phyloP scores from a whole-genome alignment of 2,329 filamentous ascomycete genomes.

The Colletotrichum brevisporum region DNA sequence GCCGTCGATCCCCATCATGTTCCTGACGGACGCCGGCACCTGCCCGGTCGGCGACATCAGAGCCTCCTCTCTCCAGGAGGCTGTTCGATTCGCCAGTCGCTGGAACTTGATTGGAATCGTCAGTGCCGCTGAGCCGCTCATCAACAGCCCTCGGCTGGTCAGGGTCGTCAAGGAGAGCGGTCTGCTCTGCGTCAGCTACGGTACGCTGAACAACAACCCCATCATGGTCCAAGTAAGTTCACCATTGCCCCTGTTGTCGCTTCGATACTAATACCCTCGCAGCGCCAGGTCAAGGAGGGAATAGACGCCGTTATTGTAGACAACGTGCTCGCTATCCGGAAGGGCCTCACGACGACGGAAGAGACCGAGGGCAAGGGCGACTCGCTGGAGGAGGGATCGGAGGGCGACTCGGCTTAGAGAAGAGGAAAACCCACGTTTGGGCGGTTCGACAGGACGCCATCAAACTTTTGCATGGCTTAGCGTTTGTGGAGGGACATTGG shows the following conservation, averaged over 20 bases:
- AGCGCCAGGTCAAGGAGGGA: constrained; percentile 92
- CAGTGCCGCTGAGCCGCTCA: constrained; percentile 87
- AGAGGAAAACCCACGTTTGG: neutral
- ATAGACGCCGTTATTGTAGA: constrained; percentile 99
- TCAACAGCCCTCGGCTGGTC: constrained; percentile 89
- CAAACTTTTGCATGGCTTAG: constrained; percentile 33
- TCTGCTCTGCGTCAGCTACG: constrained; percentile 95
- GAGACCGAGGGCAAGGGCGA: constrained; percentile 41
- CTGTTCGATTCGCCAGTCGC: constrained; percentile 90
- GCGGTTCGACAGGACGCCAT: constrained; percentile 35
- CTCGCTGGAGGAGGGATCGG: constrained; percentile 38
- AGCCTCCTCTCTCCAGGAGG: constrained; percentile 93
- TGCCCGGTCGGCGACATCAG: constrained; percentile 87
- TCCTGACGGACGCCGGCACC: constrained; percentile 92
- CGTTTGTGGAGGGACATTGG: constrained; percentile 15
- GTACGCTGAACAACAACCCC: constrained; percentile 89
- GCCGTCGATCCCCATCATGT: constrained; percentile 94
- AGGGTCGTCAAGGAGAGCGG: constrained; percentile 95
- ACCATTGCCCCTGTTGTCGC: neutral
- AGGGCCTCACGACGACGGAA: constrained; percentile 78
- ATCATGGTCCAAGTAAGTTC: constrained; percentile 83
- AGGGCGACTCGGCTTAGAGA: constrained; percentile 29
- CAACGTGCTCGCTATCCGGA: constrained; percentile 91
- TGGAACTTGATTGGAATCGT: constrained; percentile 98
- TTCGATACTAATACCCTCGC: constrained; percentile 41